Percentiles rank a stretch among this genome's conserved stretches.
Conservation (phyloP, 2,329 filamentous ascomycete species). For the Sclerotinia nivalis region DNA sequence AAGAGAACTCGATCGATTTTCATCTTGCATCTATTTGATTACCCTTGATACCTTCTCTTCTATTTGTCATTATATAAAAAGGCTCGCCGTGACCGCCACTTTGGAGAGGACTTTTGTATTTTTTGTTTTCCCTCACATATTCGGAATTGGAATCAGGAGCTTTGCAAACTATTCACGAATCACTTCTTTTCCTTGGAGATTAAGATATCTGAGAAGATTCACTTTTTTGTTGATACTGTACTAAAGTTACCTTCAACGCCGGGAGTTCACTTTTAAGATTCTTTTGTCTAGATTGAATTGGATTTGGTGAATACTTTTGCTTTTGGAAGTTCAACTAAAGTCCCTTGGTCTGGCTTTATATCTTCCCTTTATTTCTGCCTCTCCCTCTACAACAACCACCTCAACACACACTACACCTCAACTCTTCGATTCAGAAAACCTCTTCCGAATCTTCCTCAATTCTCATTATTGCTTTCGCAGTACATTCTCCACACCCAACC, state of each 20-base stretch:
- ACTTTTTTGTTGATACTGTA: neutral
- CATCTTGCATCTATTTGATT: neutral
- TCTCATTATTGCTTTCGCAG: neutral
- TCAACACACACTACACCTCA: neutral
- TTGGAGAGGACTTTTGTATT: constrained; percentile 14
- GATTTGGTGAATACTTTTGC: constrained; percentile 9
- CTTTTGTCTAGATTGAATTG: neutral
- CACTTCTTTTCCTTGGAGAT: neutral
- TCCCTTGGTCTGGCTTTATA: neutral
- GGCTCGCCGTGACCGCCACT: neutral
- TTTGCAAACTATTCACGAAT: neutral
- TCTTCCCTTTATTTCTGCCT: neutral
- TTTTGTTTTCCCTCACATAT: neutral
- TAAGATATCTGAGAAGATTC: neutral
- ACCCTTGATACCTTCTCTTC: constrained; percentile 7
- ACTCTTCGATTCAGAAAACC: neutral
- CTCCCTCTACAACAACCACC: neutral
- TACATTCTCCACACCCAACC: neutral
- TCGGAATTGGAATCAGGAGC: neutral
- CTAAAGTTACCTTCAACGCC: neutral
- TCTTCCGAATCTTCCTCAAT: neutral
- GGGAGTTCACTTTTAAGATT: neutral
- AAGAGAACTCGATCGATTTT: constrained; percentile 2
- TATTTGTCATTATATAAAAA: constrained; percentile 15
- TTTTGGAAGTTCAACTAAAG: neutral